phyloP scores from a whole-genome alignment of 352 stramenopile genomes.

The Phytophthora kernoviae region DNA sequence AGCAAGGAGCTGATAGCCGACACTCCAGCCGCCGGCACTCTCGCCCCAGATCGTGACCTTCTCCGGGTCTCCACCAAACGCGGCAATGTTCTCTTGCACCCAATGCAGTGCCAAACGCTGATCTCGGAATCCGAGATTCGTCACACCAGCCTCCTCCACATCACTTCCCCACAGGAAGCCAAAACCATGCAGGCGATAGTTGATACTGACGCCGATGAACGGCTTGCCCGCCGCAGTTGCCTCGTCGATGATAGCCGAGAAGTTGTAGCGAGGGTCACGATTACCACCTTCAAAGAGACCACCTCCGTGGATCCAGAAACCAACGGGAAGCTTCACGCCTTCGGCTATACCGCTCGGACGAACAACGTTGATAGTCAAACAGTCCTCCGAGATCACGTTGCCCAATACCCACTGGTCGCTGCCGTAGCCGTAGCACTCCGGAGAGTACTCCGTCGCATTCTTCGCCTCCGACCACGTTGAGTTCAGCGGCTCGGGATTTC shows the following conservation, averaged over 20 bases:
- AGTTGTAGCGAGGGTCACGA: conserved; percentile 36
- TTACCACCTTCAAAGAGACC: conserved; percentile 30
- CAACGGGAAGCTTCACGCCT: conserved; percentile 25
- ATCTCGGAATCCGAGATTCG: conserved; percentile 86
- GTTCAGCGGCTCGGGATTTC: conserved; percentile 23
- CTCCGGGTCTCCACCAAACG: conserved; percentile 19
- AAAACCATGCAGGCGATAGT: conserved; percentile 41
- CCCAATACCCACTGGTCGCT: conserved; percentile 23
- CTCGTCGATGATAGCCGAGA: conserved; percentile 34
- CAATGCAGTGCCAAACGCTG: conserved; percentile 73
- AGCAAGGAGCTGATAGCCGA: conserved; percentile 26
- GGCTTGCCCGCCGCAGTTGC: conserved; percentile 21
- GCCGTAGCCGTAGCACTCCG: conserved; percentile 41
- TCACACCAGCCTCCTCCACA: conserved; percentile 45
- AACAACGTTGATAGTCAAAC: conserved; percentile 86
- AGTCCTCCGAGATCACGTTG: conserved; percentile 68
- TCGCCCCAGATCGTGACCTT: conserved; percentile 33
- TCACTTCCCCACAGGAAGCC: conserved; percentile 33
- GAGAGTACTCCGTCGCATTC: conserved; percentile 44
- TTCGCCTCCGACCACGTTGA: conserved; percentile 24
- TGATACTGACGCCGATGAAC: conserved; percentile 45
- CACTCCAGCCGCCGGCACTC: conserved; percentile 54
- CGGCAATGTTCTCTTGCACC: conserved; percentile 27
- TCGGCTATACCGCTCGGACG: conserved; percentile 35
- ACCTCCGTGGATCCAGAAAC: conserved; percentile 32